These are phyloP conservation scores for Colletotrichum sp. DNA, from an alignment of 2,329 filamentous ascomycete genomes.

Conservation along the genomic window DNA sequence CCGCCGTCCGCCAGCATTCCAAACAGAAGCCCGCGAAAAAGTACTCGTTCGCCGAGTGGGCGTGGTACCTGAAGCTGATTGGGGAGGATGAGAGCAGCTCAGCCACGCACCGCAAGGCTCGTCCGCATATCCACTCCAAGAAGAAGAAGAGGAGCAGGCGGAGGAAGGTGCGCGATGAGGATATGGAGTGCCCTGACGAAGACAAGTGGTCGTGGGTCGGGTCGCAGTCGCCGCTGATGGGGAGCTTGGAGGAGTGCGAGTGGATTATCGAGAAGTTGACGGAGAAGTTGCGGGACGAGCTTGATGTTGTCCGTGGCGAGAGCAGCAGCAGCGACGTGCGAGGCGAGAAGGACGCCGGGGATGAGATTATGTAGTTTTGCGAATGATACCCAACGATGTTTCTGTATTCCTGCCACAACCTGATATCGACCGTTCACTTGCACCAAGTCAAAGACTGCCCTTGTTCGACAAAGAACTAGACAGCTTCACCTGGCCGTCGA, in stretches of 20 bases:
- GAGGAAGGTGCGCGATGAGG: constrained; percentile 13
- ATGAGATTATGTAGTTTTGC: neutral
- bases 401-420: neutral
- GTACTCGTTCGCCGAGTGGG: constrained; percentile 87
- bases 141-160: constrained; percentile 24
- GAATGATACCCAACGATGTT: neutral
- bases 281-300: constrained; percentile 58
- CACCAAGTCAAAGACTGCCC: neutral
- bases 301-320: constrained; percentile 41
- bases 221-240: constrained; percentile 71
- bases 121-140: constrained; percentile 24
- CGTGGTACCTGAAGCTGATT: constrained; percentile 82
- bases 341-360: constrained; percentile 21
- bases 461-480: neutral
- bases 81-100: constrained; percentile 64
- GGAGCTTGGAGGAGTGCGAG: constrained; percentile 70
- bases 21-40: constrained; percentile 60
- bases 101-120: constrained; percentile 51
- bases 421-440: neutral
- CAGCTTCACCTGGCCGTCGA: neutral
- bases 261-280: constrained; percentile 75
- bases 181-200: constrained; percentile 31
- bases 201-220: constrained; percentile 76
- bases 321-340: constrained; percentile 50
- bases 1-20: constrained; percentile 68